Percentiles rank a stretch among this genome's conserved stretches.
Evolutionary conservation across 2,329 filamentous ascomycete genomes (phyloP).

Genomic region (Anthostomella pinea): DNA sequence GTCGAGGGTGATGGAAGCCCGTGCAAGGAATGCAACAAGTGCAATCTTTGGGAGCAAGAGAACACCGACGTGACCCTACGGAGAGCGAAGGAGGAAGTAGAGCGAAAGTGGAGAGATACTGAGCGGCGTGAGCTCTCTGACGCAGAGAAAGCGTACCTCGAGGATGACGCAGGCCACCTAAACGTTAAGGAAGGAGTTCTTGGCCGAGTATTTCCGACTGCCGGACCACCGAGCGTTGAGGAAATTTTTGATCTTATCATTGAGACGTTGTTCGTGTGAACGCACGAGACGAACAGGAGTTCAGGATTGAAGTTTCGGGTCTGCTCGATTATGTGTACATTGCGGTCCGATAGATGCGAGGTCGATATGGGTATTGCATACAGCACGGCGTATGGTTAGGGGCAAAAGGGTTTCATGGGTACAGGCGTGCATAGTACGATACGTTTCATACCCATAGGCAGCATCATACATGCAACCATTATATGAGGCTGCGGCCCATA

Average conservation of each 20-base stretch:
- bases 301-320: slow-evolving; percentile 1
- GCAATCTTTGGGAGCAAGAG: slow-evolving; percentile 76
- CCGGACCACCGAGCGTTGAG: slow-evolving; percentile 25
- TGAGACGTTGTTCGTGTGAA: slow-evolving; percentile 28
- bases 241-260: slow-evolving; percentile 32
- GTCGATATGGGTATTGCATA: too few species aligned
- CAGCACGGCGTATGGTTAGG: slow-evolving; percentile 1
- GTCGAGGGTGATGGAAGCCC: slow-evolving; percentile 68
- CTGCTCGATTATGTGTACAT: too few species aligned
- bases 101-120: slow-evolving; percentile 65
- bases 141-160: slow-evolving; percentile 54
- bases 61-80: slow-evolving; percentile 66
- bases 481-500: slow-evolving; percentile 6
- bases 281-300: slow-evolving; percentile 3
- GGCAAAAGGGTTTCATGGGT: slow-evolving; percentile 8
- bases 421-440: slow-evolving; percentile 5
- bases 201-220: slow-evolving; percentile 14
- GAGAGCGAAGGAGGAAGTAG: slow-evolving; percentile 68
- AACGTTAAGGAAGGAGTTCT: slow-evolving; percentile 14
- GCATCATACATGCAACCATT: slow-evolving; percentile 17
- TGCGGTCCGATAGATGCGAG: too few species aligned
- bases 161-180: slow-evolving; percentile 44
- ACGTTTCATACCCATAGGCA: slow-evolving; percentile 3
- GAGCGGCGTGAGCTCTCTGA: slow-evolving; percentile 58
- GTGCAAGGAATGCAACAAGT: slow-evolving; percentile 77